A percentile compares a stretch with the other conserved stretches of the same genome.
Evolutionary conservation across 2,329 filamentous ascomycete species (phyloP).

Genomic region (Cryphonectria nitschkei): DNA sequence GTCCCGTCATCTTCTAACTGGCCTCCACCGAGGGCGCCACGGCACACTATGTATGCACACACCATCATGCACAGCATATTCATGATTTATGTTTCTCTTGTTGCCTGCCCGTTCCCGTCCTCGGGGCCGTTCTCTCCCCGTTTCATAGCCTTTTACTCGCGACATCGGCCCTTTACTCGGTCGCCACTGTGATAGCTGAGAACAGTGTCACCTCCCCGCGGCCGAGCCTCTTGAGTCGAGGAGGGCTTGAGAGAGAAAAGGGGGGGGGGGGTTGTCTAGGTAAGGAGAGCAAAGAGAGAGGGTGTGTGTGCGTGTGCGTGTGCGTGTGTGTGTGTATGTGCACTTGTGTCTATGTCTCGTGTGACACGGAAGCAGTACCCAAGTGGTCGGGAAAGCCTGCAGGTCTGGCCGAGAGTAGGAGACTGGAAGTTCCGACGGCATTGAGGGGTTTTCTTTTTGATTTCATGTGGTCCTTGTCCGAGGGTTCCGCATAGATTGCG

Average conservation of each 20-base stretch:
- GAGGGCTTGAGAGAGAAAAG: no score
- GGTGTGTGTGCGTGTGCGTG: not conserved
- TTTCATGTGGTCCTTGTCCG: not conserved
- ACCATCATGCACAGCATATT: no score
- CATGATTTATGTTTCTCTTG: not conserved
- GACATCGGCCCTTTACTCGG: constrained; percentile 8
- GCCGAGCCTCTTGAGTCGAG: constrained; percentile 2
- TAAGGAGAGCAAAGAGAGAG: not conserved
- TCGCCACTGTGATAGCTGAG: constrained; percentile 24
- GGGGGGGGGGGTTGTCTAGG: not conserved
- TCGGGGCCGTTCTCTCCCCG: not conserved
- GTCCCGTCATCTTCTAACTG: no score
- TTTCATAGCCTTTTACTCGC: not conserved
- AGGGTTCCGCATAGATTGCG: not conserved
- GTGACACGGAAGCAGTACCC: constrained; percentile 16
- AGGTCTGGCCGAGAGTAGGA: constrained; percentile 13
- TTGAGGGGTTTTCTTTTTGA: not conserved
- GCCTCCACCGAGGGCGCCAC: not conserved
- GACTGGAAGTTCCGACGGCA: not conserved
- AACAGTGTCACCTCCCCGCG: constrained; percentile 13
- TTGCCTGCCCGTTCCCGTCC: constrained; percentile 9
- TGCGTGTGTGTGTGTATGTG: not conserved
- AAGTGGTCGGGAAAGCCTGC: constrained; percentile 15
- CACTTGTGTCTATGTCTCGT: not conserved
- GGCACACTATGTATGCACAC: not conserved